Evolutionary conservation across 2,329 filamentous ascomycete genomes (phyloP), one percentile per base, ranked within the genome.

Genomic region (Fonsecaea pugnacius): DNA sequence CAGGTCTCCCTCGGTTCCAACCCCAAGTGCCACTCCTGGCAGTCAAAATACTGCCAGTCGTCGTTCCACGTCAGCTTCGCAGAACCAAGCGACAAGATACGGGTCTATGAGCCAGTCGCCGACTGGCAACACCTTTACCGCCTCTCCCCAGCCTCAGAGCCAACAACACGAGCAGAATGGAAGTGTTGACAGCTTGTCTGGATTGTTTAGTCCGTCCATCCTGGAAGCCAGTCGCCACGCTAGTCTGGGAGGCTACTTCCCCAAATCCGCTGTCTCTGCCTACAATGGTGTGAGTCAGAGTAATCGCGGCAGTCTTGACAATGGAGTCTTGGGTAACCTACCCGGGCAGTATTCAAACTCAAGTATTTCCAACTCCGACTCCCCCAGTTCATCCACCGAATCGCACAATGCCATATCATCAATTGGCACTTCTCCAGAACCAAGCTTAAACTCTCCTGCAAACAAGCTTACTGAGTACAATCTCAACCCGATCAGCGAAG

Each of bases 121-220:
- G 0, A 59, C 64, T 16, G 59, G 38, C 40, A 70, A 61, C 36
- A 58, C 27, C 7, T 53, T 68, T 32, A 63, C 69, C 6, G 58
- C 60, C 18, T 70, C 69, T 4, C 69, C 70, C 40, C 63, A 62
- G 33, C 57, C 67, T 51, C 64, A 64, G 40, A 67, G 54, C 35
- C 46, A 54, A 14, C 56, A 54, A 24, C 64, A 63, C 40, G 62
- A 46, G 53, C 65, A 67, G n/a, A 58, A 58, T 14, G 58, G 60
- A 21, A 71, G 67, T 54, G 57, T 71, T 32, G 68, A 73, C 50
- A 86, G 84, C 67, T 81, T 86, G 58, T 82, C 82, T 10, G 82
- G 81, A 50, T 76, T 88, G 7, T 90, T 89, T 74, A 87, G 83
- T 58, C 86, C 87, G 3, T 80, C 80, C 7, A 75, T 84, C 24